Evolutionary conservation across 208 protist species (phyloP), one percentile per base, ranked within the genome.

Genomic region (Acanthamoeba culbertsoni): DNA sequence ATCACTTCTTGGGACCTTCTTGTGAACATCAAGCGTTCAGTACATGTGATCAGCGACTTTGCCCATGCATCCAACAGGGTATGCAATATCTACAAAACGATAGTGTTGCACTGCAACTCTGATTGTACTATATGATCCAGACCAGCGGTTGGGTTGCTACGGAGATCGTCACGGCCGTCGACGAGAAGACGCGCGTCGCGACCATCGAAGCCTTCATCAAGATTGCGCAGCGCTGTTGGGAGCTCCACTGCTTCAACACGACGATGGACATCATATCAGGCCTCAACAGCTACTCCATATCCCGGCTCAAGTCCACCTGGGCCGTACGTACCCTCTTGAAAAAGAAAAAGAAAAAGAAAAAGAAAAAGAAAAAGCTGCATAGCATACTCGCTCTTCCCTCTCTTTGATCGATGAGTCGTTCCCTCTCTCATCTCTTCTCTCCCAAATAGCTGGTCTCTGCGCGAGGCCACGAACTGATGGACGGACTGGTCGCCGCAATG

Each of bases 211-310:
- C 82, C 1, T 90, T 90, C 26, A 90, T 90, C 53, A 31, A 26
- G 35, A 18, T 90, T 18, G 82, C 82, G 5, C 82, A 90, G 31
- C 43, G 48, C 48, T 68, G 82, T 20, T 71, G 82, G 57, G 82
- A 90, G 82, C 48, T 90, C 23, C 37, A 65, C 82, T 65, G 82
- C 53, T 90, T 90, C 82, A 90, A 90, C 57, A 71, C 82, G 0
- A 40, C 37, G 42, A 90, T 90, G 82, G 82, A 90, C 57, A 90
- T 90, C 82, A 90, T 90, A 28, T 90, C 82, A 6, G 82, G 82
- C 31, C 82, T 90, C 20, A 90, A 90, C 42, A 90, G 82, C 23
- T 90, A 65, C 28, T 90, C 82, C n/a, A 68, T 90, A 8, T 71
- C 82, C 40, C 82, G 82, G 26, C 82, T 90, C 57, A 90, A 90